Base-by-base conservation (phyloP, 305 asterid genomes). In the Fraxinus greggii region DNA sequence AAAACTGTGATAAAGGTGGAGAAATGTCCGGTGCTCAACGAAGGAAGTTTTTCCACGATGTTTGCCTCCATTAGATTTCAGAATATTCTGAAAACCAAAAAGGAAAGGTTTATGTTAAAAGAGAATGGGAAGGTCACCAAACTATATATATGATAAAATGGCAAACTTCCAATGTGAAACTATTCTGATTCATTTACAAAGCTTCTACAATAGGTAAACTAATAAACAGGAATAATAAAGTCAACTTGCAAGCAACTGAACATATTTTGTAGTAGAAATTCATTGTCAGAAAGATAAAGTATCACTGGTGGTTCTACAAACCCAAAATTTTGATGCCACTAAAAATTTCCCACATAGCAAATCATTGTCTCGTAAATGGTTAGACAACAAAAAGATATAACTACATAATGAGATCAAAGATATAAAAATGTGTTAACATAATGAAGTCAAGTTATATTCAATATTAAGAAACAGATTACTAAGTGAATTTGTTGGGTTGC, bases 1-100 rank as follows among this genome's bases (percentile, higher is more conserved):
- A 78, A 97, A 97, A 88, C 99, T 96, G 87, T 96, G 99, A 87
- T 96, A 96, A 83, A 96, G 98, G 92, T 96, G 99, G 82, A 96
- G 95, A 90, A 91, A 94, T 21, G 97, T 92, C 84, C 98, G 88
- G 86, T 96, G 99, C 87, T 96, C 99, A 84, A 96, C 98, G 89
- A 96, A 96, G 63, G 99, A 96, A 85, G 97, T 91, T 87, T 96
- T 96, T 9, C 98, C 99, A 75, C 86, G 92, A 42, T 93, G 98
- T 85, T 96, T 91, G 86, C 95, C 89, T 78, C 91, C 82, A 32
- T 88, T 89, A 69, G 97, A 87, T 90, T 92, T 96, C 51, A 94
- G 83, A 85, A 92, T 38, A 87, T 88, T 88, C 99, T 96, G 93
- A 79, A 90, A 69, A 88, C 73, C 81, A 83, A 70, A 80, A 73